Base-by-base conservation (phyloP, 1,139 yeast species). In the Wickerhamiella pararugosa region DNA sequence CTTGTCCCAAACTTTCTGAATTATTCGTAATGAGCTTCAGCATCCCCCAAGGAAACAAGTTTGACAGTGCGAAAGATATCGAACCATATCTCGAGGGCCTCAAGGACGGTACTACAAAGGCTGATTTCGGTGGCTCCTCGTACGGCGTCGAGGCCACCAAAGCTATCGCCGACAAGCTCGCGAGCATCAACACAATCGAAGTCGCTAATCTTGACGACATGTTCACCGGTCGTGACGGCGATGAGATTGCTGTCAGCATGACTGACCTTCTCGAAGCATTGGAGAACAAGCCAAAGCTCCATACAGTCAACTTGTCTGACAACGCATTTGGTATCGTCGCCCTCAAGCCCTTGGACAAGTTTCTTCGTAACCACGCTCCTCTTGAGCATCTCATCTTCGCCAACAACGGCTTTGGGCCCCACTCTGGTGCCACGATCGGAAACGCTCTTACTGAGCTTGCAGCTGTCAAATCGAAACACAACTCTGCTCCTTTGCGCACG, bases 251-350 rank as follows among this genome's bases (percentile, higher is more conserved):
- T 27, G 73, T 75, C 51, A 78, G 94, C 6, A 70, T 90, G 58
- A 73, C 73, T 45, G 68, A 70, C 51, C 66, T 90, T 47, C 71
- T 87, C 49, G 82, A 87, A 25, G 79, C 83, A 1, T 68, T 90
- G 42, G 66, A 82, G 53, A 63, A 73, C 51, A 78, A 83, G 52
- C 73, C 78, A 43, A 70, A 79, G 33, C 70, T 87, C 53, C 72
- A 71, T 49, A 75, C 86, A 37, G 67, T 90, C 47, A 81, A 90
- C 61, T 69, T 92, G 50, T 79, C 94, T 55, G 98, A 90, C 61
- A 90, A 90, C 60, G 98, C 98, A 1, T 81, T 90, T 60, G 98
- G 98, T 7, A 78, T 90, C 57, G 94, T 92, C 59, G 82, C 97
- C 29, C 84, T 90, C 48, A 94, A 80, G 48, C 93, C 92, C 9